Evolutionary conservation across 2,329 filamentous ascomycete genomes (phyloP).

Genomic region (Pseudogymnoascus verrucosus): DNA sequence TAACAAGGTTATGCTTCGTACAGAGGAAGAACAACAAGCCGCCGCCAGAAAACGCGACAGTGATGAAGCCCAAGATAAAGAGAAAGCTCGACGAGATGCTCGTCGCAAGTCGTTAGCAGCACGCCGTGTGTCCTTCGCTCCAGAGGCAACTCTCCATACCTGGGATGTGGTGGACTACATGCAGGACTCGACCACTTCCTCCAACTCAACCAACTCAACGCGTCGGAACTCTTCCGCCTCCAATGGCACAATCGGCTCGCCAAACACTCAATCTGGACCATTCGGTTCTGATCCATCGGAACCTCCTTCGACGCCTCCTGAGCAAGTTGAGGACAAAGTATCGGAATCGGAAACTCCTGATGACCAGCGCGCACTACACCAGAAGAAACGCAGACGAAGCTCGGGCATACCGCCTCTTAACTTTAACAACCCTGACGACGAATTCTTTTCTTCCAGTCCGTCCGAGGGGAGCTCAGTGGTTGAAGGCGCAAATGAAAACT

Average conservation of each 20-base stretch:
- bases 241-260: slow-evolving; percentile 18
- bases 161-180: slow-evolving; percentile 90
- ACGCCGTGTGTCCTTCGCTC: slow-evolving; percentile 90
- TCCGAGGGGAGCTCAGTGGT: slow-evolving; percentile 49
- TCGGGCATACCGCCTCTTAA: slow-evolving; percentile 59
- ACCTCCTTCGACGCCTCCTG: slow-evolving; percentile 53
- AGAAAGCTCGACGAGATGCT: slow-evolving; percentile 72
- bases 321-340: slow-evolving; percentile 49
- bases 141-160: slow-evolving; percentile 92
- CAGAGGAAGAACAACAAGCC: slow-evolving; percentile 63
- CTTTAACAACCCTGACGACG: slow-evolving; percentile 57
- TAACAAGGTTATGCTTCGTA: slow-evolving; percentile 55
- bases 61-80: slow-evolving; percentile 48
- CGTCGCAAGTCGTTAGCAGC: slow-evolving; percentile 89
- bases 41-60: slow-evolving; percentile 63
- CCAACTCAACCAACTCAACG: slow-evolving; percentile 65
- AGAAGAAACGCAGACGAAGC: slow-evolving; percentile 53
- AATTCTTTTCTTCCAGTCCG: slow-evolving; percentile 66
- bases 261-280: slow-evolving; percentile 23
- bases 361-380: slow-evolving; percentile 56
- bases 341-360: slow-evolving; percentile 52
- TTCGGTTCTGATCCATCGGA: slow-evolving; percentile 43
- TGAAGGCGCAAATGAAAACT: slow-evolving; percentile 35
- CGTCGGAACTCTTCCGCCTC: slow-evolving; percentile 58
- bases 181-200: slow-evolving; percentile 76